phyloP scores from a whole-genome alignment of 805 yeast species.

The Saccharomyces paradoxus region DNA sequence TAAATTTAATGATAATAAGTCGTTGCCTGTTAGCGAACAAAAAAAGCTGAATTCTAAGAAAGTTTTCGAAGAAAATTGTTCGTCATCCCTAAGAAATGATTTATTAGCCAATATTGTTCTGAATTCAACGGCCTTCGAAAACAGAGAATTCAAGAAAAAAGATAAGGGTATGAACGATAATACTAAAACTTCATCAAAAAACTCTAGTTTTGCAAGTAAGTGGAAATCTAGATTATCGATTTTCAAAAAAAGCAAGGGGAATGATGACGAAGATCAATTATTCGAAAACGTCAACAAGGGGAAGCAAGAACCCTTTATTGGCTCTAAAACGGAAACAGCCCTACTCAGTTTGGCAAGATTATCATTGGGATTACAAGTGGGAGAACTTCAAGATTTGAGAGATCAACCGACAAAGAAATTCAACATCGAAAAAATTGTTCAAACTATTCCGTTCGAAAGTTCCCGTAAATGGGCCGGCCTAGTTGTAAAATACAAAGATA shows the following conservation, averaged over 20 bases:
- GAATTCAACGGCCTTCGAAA: slow-evolving; percentile 89
- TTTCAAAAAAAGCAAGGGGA: slow-evolving; percentile 2
- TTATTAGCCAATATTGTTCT: slow-evolving; percentile 53
- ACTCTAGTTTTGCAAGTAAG: background rate
- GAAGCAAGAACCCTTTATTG: slow-evolving; percentile 58
- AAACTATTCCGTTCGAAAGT: slow-evolving; percentile 84
- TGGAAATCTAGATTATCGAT: background rate
- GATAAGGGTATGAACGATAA: background rate
- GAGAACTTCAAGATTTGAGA: slow-evolving; percentile 40
- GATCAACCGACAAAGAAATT: slow-evolving; percentile 22
- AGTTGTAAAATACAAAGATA: slow-evolving; percentile 43
- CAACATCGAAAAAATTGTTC: slow-evolving; percentile 41
- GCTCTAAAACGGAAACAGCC: slow-evolving; percentile 94
- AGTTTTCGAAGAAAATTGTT: slow-evolving; percentile 5
- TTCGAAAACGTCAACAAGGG: slow-evolving; percentile 9
- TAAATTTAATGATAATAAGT: slow-evolving; percentile 45
- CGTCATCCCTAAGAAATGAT: slow-evolving; percentile 12
- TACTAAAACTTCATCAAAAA: background rate
- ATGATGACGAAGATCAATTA: slow-evolving; percentile 9
- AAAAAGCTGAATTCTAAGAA: background rate
- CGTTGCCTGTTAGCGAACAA: background rate
- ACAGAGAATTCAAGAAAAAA: slow-evolving; percentile 29
- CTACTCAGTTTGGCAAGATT: slow-evolving; percentile 59
- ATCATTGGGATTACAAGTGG: slow-evolving; percentile 39
- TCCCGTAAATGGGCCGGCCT: slow-evolving; percentile 88